phyloP scores from a whole-genome alignment of 2,329 filamentous ascomycete genomes.

The Cercospora brassicicola region DNA sequence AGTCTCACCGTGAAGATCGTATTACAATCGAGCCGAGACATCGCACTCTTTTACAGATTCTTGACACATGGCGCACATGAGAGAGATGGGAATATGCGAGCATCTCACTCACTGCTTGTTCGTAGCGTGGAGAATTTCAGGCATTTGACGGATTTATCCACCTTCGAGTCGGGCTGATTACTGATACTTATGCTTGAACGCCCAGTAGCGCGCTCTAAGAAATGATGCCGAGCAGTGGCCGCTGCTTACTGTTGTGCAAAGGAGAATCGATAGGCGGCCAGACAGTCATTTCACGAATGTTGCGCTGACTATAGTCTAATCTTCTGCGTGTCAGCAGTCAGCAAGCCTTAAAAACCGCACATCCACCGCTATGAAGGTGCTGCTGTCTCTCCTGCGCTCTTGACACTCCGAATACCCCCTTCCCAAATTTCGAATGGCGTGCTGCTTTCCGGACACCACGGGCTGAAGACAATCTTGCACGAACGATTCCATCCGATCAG shows the following conservation, averaged over 20 bases:
- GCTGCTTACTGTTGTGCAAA: background rate
- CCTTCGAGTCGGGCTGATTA: background rate
- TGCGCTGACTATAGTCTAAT: background rate
- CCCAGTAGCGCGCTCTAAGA: background rate
- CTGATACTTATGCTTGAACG: background rate
- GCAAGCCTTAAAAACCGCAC: background rate
- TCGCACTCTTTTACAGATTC: background rate
- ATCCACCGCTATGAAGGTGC: background rate
- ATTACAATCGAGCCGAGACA: background rate
- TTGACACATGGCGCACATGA: background rate
- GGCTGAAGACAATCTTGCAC: conserved; percentile 87
- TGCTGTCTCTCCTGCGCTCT: background rate
- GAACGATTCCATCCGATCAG: conserved; percentile 67
- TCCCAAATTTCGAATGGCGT: conserved; percentile 74
- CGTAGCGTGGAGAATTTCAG: no score
- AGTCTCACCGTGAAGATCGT: background rate
- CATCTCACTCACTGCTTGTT: background rate
- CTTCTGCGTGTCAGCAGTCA: background rate
- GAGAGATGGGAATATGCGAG: background rate
- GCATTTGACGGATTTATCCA: background rate
- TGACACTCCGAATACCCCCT: conserved; percentile 52
- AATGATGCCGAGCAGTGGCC: background rate
- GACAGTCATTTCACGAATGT: background rate
- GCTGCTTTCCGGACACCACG: conserved; percentile 64
- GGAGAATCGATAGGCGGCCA: background rate